phyloP scores from a whole-genome alignment of 768 basidiomycete species.

The Porpolomopsis calyptriformis region DNA sequence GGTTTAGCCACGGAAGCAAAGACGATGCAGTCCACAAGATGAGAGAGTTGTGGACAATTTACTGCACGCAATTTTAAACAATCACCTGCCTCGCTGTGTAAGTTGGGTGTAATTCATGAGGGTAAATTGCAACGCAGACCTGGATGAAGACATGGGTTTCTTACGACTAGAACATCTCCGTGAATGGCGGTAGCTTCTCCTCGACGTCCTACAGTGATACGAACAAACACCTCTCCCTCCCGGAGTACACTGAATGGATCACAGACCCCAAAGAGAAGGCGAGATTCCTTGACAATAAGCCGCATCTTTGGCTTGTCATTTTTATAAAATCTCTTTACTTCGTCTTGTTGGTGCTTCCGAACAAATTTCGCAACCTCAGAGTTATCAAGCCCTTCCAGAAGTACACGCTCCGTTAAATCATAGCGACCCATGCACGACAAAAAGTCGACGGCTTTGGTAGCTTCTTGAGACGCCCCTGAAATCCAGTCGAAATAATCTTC shows the following conservation, averaged over 20 bases:
- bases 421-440: conserved; percentile 41
- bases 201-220: conserved; percentile 40
- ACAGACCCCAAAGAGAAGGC: conserved; percentile 56
- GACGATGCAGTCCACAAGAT: conserved; percentile 58
- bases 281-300: conserved; percentile 53
- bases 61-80: conserved; percentile 56
- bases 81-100: conserved; percentile 32
- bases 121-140: conserved; percentile 23
- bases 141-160: conserved; percentile 63
- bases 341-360: conserved; percentile 33
- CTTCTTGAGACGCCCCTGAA: conserved; percentile 33
- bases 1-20: conserved; percentile 49
- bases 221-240: conserved; percentile 55
- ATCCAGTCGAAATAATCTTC: conserved; percentile 52
- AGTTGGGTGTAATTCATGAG: not conserved
- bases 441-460: conserved; percentile 42
- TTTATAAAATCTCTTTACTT: conserved; percentile 41
- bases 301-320: conserved; percentile 40
- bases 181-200: conserved; percentile 48
- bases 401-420: conserved; percentile 38
- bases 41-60: conserved; percentile 35
- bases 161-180: conserved; percentile 50
- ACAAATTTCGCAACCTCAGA: conserved; percentile 31
- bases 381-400: conserved; percentile 45
- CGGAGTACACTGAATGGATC: conserved; percentile 53